phyloP scores from a whole-genome alignment of 2,329 filamentous ascomycete genomes.

The Pseudonectria foliicola region DNA sequence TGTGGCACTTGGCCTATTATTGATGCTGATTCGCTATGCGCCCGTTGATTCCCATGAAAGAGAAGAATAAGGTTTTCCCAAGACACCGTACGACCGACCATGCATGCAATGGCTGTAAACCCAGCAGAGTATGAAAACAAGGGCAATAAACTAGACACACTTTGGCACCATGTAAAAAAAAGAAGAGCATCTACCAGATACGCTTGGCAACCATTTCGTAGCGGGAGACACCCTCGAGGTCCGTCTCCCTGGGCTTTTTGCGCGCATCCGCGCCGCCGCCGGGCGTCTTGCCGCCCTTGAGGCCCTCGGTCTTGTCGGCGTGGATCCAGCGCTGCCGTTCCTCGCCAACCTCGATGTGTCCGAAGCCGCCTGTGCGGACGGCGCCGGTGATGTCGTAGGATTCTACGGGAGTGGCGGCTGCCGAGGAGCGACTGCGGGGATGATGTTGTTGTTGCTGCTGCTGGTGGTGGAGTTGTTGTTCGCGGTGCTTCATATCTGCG shows the following conservation, averaged over 20 bases:
- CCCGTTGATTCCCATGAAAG: too few relatives aligned
- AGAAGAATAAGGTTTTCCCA: too few relatives aligned
- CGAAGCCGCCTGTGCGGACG: slow-evolving; percentile 72
- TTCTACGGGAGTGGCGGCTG: slow-evolving; percentile 40
- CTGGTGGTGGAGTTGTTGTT: too few relatives aligned
- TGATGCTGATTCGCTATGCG: too few relatives aligned
- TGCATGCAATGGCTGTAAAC: too few relatives aligned
- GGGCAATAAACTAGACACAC: background rate
- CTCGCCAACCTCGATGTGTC: slow-evolving; percentile 80
- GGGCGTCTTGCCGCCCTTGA: slow-evolving; percentile 46
- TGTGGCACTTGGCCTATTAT: too few relatives aligned
- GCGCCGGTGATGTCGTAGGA: slow-evolving; percentile 59
- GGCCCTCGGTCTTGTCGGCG: slow-evolving; percentile 68
- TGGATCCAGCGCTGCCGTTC: slow-evolving; percentile 83
- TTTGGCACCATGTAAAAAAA: background rate
- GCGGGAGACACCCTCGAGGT: slow-evolving; percentile 62
- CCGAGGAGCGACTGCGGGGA: slow-evolving; percentile 28
- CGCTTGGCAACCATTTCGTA: slow-evolving; percentile 96
- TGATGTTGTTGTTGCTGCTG: too few relatives aligned
- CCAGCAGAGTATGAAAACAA: too few relatives aligned
- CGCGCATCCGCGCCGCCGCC: slow-evolving; percentile 46
- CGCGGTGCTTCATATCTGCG: slow-evolving; percentile 67
- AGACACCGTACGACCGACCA: too few relatives aligned
- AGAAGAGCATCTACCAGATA: slow-evolving; percentile 65
- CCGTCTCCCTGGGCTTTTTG: slow-evolving; percentile 39